Evolutionary conservation across 441 rosid genomes (phyloP).

Genomic region (Adansonia gregorii): DNA sequence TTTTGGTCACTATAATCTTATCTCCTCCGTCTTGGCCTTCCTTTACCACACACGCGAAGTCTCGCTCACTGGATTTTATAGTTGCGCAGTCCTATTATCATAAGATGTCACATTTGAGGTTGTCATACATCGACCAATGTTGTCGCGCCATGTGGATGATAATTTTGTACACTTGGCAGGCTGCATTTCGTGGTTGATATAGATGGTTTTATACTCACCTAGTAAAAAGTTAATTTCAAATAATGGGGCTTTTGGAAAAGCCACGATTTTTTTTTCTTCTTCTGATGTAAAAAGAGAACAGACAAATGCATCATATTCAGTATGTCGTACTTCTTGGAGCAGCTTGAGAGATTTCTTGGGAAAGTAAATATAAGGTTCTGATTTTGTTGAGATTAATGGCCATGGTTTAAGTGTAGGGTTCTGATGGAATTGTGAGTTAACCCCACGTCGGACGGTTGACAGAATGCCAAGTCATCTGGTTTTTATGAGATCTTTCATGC

Average conservation of each 20-base stretch:
- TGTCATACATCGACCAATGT: conserved; percentile 47
- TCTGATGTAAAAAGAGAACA: background rate
- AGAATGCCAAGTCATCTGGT: conserved; percentile 32
- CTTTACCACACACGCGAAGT: conserved; percentile 50
- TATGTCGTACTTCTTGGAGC: conserved; percentile 6
- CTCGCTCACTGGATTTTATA: conserved; percentile 49
- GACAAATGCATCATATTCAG: conserved; percentile 42
- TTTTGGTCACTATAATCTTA: conserved; percentile 37
- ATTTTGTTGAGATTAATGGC: conserved; percentile 34
- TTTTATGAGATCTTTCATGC: conserved; percentile 22
- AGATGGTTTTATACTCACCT: conserved; percentile 49
- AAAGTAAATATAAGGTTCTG: conserved; percentile 42
- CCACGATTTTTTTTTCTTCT: conserved; percentile 31
- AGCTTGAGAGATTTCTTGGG: conserved; percentile 33
- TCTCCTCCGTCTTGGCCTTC: conserved; percentile 41
- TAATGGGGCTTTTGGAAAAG: background rate
- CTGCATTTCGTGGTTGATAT: conserved; percentile 43
- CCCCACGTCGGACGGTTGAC: conserved; percentile 25
- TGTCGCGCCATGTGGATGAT: conserved; percentile 59
- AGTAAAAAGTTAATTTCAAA: conserved; percentile 24
- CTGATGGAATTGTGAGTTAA: conserved; percentile 28
- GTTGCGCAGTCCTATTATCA: conserved; percentile 30
- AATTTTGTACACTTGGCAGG: conserved; percentile 46
- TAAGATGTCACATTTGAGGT: conserved; percentile 75
- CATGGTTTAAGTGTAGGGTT: conserved; percentile 28